Evolutionary conservation across 148 eudicot species (phyloP), one percentile per base, ranked within the genome.

Genomic region (Dysphania ambrosioides): DNA sequence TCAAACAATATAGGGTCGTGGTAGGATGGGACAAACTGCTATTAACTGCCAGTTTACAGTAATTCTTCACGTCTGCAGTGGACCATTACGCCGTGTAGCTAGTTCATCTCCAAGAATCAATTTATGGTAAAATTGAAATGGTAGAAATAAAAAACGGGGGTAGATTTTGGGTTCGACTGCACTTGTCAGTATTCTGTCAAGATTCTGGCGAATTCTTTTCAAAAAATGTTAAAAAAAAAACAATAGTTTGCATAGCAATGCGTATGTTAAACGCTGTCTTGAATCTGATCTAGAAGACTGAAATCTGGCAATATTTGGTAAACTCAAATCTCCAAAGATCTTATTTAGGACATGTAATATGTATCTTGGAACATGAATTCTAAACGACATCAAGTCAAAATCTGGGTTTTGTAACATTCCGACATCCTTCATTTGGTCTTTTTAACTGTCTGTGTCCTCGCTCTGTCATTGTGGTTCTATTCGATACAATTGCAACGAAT

Each of bases 381-480:
- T 66, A 8, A 10, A 67, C 27, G 18, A 47, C 21, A n/a, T 24
- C n/a, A n/a, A n/a, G n/a, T n/a, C n/a, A n/a, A n/a, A n/a, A n/a
- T n/a, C 71, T 67, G 51, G 51, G 18, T 66, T 36, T 21, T 66
- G 70, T 66, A 47, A 47, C n/a, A 47, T 15, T 47, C 55, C 71
- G 26, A 67, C 15, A 32, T 31, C 36, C 24, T 8, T 6, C n/a
- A 34, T 34, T 7, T 32, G 35, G 63, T 27, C 58, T 24, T 26
- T 27, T 24, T 24, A 59, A 59, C 63, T 2, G 5, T 59, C 32
- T 58, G 15, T 16, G 4, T 51, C 32, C 63, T 59, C 15, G 4
- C 31, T 58, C 21, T 31, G 26, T 58, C 26, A 26, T 27, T 26
- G 62, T 58, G 15, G 30, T 58, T 30, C 13, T 58, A 57, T 10